Percentiles rank a stretch among this genome's conserved stretches.
Evolutionary conservation across 2,329 filamentous ascomycete genomes (phyloP).

Genomic region (Microsporum canis): DNA sequence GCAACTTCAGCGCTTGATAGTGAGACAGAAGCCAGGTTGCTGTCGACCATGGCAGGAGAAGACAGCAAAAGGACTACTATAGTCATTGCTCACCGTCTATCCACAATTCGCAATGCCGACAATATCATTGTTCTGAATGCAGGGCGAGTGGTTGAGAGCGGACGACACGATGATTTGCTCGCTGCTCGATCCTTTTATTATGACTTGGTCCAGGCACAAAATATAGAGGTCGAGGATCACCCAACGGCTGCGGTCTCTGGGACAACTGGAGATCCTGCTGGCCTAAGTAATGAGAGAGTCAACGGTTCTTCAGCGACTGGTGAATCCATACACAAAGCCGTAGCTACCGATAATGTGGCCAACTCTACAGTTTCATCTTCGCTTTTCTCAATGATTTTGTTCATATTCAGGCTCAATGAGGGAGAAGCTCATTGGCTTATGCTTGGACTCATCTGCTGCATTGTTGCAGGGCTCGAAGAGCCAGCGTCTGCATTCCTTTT

Average conservation of each 20-base stretch:
- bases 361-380: constrained; percentile 9
- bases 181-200: constrained; percentile 30
- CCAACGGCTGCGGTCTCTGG: not conserved
- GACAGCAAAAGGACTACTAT: constrained; percentile 17
- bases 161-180: constrained; percentile 19
- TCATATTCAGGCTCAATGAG: constrained; percentile 11
- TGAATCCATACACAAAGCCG: not conserved
- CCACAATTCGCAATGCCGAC: constrained; percentile 21
- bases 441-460: constrained; percentile 40
- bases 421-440: constrained; percentile 22
- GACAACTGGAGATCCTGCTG: not conserved
- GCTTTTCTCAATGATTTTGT: constrained; percentile 20
- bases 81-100: constrained; percentile 22
- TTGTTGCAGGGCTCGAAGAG: constrained; percentile 47
- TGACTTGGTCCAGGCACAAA: constrained; percentile 34
- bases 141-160: constrained; percentile 20
- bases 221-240: constrained; percentile 6
- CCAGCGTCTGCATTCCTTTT: constrained; percentile 49
- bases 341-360: constrained; percentile 18
- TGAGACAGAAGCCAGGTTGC: constrained; percentile 18
- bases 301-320: constrained; percentile 13
- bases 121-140: constrained; percentile 22
- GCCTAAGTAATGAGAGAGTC: not conserved
- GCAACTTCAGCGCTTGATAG: constrained; percentile 22
- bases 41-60: constrained; percentile 16